Percentiles rank a stretch among this genome's conserved stretches.
These are phyloP conservation scores for Gastrodia elata DNA, from an alignment of 106 monocot genomes.

Conservation along the genomic window DNA sequence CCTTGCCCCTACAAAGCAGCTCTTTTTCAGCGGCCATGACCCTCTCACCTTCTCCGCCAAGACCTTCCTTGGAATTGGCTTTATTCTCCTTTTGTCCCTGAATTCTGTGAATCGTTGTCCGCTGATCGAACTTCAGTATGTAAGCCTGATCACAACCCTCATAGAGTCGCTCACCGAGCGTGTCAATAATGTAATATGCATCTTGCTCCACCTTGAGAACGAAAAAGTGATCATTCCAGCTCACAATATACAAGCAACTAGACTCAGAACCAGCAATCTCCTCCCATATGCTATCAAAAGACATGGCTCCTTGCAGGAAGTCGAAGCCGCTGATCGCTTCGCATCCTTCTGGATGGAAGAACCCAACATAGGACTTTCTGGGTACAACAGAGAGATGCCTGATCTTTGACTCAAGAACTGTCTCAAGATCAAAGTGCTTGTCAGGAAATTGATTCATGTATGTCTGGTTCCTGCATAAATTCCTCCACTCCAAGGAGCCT, in stretches of 20 bases:
- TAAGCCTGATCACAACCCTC: slow-evolving; percentile 86
- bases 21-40: not conserved
- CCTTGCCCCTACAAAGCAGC: slow-evolving; percentile 53
- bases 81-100: slow-evolving; percentile 2
- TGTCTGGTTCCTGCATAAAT: slow-evolving; percentile 49
- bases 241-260: slow-evolving; percentile 62
- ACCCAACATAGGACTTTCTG: slow-evolving; percentile 73
- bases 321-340: slow-evolving; percentile 39
- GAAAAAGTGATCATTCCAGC: slow-evolving; percentile 99
- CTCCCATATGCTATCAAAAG: slow-evolving; percentile 86
- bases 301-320: slow-evolving; percentile 71
- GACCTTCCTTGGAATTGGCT: not conserved
- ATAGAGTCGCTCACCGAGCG: slow-evolving; percentile 84
- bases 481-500: slow-evolving; percentile 86
- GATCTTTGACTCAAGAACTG: slow-evolving; percentile 62
- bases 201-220: slow-evolving; percentile 69
- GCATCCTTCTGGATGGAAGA: slow-evolving; percentile 64
- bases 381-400: slow-evolving; percentile 43
- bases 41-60: not conserved
- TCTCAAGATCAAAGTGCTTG: slow-evolving; percentile 90
- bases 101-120: slow-evolving; percentile 34
- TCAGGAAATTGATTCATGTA: slow-evolving; percentile 57
- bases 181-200: slow-evolving; percentile 85
- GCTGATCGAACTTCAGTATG: slow-evolving; percentile 71
- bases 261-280: slow-evolving; percentile 41